These are phyloP conservation scores for Russula ochroleuca DNA, from an alignment of 768 basidiomycete genomes.

Conservation along the genomic window DNA sequence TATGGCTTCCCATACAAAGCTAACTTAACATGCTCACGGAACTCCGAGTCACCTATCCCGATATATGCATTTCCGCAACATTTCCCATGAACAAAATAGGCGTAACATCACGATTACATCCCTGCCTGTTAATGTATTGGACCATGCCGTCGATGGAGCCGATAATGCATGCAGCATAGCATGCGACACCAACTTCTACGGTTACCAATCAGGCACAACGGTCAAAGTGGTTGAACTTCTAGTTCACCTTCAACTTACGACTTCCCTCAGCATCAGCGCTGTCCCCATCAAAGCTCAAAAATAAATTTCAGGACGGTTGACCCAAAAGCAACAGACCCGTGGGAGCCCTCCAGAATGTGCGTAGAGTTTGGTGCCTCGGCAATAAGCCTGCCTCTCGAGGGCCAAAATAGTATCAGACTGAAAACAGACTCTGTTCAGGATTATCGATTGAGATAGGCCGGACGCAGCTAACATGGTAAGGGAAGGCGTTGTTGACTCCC, in stretches of 20 bases:
- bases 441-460: neutral
- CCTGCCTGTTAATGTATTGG: constrained; percentile 73
- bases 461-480: constrained; percentile 63
- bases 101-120: neutral
- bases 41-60: constrained; percentile 69
- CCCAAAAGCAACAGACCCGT: constrained; percentile 86
- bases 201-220: constrained; percentile 39
- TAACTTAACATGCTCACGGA: constrained; percentile 30
- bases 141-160: constrained; percentile 65
- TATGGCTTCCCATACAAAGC: constrained; percentile 85
- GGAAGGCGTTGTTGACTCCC: constrained; percentile 70
- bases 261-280: constrained; percentile 60
- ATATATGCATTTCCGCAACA: constrained; percentile 67
- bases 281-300: constrained; percentile 55
- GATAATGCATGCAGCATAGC: constrained; percentile 75
- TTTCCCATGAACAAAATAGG: neutral
- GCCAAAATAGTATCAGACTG: constrained; percentile 76
- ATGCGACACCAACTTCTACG: constrained; percentile 67
- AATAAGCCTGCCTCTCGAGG: constrained; percentile 60
- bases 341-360: constrained; percentile 68
- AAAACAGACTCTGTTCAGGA: constrained; percentile 5
- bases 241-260: constrained; percentile 43
- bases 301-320: constrained; percentile 72
- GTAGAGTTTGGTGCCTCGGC: constrained; percentile 68
- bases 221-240: neutral